Percentiles rank a stretch among this genome's conserved stretches.
phyloP scores from a whole-genome alignment of 768 basidiomycete genomes.

The Agrocybe chaxingu region DNA sequence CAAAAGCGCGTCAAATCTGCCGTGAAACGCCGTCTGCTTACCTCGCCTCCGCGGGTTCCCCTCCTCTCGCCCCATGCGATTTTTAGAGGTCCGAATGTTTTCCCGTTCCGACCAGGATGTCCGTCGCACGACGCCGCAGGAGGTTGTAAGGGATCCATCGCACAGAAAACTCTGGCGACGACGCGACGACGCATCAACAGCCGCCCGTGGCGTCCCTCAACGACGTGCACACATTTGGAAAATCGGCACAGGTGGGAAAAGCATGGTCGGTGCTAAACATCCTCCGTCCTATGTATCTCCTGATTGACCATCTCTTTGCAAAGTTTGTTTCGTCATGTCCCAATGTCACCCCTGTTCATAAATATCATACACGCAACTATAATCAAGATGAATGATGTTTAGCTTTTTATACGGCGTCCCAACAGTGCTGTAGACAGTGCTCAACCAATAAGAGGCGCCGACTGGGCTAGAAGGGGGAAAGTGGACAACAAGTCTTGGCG shows the following conservation, averaged over 20 bases:
- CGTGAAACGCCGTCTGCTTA: too few species aligned
- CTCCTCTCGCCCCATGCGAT: too few species aligned
- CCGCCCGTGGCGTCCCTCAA: background rate
- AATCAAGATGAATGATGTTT: too few species aligned
- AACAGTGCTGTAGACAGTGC: background rate
- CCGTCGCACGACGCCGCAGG: too few species aligned
- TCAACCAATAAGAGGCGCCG: background rate
- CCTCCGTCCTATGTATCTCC: constrained; percentile 13
- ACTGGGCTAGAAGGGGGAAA: background rate
- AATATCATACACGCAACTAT: too few species aligned
- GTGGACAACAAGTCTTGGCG: background rate
- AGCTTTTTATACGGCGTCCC: background rate
- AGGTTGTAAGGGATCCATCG: too few species aligned
- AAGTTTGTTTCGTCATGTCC: background rate
- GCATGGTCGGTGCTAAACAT: constrained; percentile 15
- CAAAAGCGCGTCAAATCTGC: too few species aligned
- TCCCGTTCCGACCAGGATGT: too few species aligned
- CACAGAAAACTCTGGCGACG: too few species aligned
- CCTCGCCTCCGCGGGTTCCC: too few species aligned
- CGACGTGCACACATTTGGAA: background rate
- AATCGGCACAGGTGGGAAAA: constrained; percentile 5
- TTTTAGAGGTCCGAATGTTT: too few species aligned
- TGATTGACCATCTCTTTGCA: constrained; percentile 5
- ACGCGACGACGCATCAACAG: background rate
- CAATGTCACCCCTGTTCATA: too few species aligned